Evolutionary conservation across 1,139 yeast species (phyloP), one percentile per base, ranked within the genome.

Genomic region (Nakaseomyces kungkrabaensis): DNA sequence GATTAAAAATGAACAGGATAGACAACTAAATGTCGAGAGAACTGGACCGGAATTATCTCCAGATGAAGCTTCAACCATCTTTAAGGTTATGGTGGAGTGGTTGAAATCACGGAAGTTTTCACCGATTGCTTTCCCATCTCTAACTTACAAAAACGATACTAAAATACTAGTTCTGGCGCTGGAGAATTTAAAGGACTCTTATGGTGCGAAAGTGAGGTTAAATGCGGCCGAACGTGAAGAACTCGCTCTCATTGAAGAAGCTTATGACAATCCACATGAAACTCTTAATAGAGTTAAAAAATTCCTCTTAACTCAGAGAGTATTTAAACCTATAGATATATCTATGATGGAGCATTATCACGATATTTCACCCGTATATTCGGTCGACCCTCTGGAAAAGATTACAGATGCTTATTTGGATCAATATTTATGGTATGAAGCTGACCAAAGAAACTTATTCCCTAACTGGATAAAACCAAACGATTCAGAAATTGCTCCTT

Each of bases 381-480:
- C 85, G 8, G 77, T 92, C 24, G 97, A 90, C 63, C 96, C 97
- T 0, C 70, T 89, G 47, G 99, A 94, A 65, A 92, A 90, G 63
- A 88, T 94, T 51, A 89, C 97, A 0, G 99, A 94, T 70, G 97
- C 97, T 0, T 94, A 92, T 60, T 70, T 94, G 45, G 98, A 92
- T 63, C 98, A 92, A 61, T 94, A 90, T 60, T 71, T 94, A 49
- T 92, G 97, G 97, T 92, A 85, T 66, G 97, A 92, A 66, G 92
- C 95, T 4, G 96, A 88, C 48, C 83, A 85, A 60, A 71, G 97
- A 51, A 81, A 82, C 22, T 70, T 94, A 38, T 94, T 94, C 68
- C 99, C 99, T 3, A 84, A 84, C 62, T 94, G 98, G 98, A 75
- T 92, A 45, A 92, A 94, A 63, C 98, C 99, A 4, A 82, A 87